phyloP scores from a whole-genome alignment of 116 monocot species.

The Phalaenopsis hybrid region DNA sequence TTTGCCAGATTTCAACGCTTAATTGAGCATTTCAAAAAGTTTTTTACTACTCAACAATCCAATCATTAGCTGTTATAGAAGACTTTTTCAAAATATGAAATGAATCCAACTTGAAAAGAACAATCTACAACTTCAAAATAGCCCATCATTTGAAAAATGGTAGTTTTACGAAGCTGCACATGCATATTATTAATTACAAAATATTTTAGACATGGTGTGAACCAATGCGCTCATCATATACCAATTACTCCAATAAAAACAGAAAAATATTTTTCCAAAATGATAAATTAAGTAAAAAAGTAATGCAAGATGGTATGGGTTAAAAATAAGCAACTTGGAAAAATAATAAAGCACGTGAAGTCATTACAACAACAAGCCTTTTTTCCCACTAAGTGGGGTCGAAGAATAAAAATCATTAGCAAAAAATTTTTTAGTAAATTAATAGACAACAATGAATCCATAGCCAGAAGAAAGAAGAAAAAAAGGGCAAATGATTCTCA shows the following conservation, averaged over 20 bases:
- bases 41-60: background rate
- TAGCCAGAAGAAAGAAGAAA: background rate
- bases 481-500: background rate
- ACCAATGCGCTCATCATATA: background rate
- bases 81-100: no score
- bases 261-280: background rate
- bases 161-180: background rate
- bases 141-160: no score
- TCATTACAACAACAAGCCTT: no score
- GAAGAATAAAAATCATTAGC: no score
- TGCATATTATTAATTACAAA: background rate
- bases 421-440: no score
- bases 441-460: background rate
- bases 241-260: background rate
- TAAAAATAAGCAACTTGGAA: background rate
- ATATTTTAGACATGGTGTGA: background rate
- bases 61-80: background rate
- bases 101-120: no score
- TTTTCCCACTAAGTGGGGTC: no score
- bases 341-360: background rate
- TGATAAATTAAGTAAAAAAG: background rate
- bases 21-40: no score
- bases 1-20: no score
- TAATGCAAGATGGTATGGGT: background rate
- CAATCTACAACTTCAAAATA: no score